Evolutionary conservation across 495 filamentous ascomycete species (phyloP), one percentile per base, ranked within the genome.

Genomic region (Lasiosphaeria miniovina): DNA sequence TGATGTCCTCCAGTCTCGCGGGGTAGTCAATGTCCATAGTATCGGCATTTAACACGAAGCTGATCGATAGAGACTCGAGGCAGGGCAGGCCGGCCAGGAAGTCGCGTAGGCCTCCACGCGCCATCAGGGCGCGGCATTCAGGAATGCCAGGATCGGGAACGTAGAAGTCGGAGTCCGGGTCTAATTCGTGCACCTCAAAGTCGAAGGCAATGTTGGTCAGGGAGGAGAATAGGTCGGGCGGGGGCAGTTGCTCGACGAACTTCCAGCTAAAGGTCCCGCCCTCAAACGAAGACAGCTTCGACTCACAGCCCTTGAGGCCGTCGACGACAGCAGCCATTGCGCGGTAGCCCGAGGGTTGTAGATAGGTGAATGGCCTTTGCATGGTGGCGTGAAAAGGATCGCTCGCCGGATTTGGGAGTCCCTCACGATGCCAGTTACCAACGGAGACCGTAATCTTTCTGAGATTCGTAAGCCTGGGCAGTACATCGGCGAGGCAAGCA

Each of bases 11-110:
- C 11, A 17, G 24, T 24, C n/a, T 24, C 4, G 48, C n/a, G 31
- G 48, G 14, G 14, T 32, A 15, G 3, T 15, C 4, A 3, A 50
- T 17, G 35, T 52, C 24, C 24, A 24, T 24, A 24, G 24, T 24
- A 2, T 24, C 24, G 24, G 24, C 24, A 24, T 24, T 24, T 24
- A 24, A 24, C 24, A 24, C 2, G 12, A 59, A 59, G 6, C 32
- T 15, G 36, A 59, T 36, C n/a, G 49, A 15, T 1, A 59, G 57
- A 40, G 24, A 4, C 17, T 45, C 32, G 36, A 59, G 57, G 36
- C 31, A 15, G 6, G 49, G 36, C 45, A 59, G 24, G 3, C 15
- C 49, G 3, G 17, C 57, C 10, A 59, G 35, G 31, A 59, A 59
- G 24, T 48, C 10, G 38, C 36, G 46, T 33, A 51, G 36, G 11